Conservation (phyloP, 306 rosid species). For the Echinosophora koreensis region DNA sequence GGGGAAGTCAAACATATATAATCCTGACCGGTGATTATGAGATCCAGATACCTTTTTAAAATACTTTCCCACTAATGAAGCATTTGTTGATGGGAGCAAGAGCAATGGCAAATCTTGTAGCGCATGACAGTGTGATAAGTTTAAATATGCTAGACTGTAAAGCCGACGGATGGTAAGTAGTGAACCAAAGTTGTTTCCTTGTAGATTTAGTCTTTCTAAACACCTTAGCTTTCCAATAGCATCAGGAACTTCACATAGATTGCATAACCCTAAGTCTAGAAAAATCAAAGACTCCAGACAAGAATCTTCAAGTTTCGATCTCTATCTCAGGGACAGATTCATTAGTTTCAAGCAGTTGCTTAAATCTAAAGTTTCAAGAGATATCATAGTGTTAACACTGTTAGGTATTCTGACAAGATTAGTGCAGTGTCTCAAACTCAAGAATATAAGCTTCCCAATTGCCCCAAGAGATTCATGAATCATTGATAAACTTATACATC, state of each 20-base stretch:
- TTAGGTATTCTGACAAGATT: neutral
- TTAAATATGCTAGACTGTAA: neutral
- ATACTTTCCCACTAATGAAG: neutral
- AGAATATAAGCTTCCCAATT: neutral
- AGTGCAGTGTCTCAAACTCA: constrained; percentile 39
- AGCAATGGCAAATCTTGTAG: constrained; percentile 13
- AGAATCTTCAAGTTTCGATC: too few species aligned
- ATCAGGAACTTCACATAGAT: neutral
- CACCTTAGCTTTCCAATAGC: neutral
- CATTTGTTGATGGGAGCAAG: neutral
- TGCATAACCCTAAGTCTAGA: neutral
- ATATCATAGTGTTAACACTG: neutral
- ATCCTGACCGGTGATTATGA: constrained; percentile 16
- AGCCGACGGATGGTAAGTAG: neutral
- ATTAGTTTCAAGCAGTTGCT: constrained; percentile 16
- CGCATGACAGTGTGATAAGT: neutral
- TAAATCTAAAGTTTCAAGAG: constrained; percentile 36
- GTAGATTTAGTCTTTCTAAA: constrained; percentile 12
- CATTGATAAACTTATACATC: neutral
- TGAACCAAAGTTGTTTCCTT: neutral
- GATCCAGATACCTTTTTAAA: neutral
- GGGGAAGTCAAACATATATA: constrained; percentile 28
- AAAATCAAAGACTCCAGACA: neutral
- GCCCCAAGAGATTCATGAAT: constrained; percentile 19
- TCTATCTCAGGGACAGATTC: neutral